These are phyloP conservation scores for Tulasnella calospora DNA, from an alignment of 768 basidiomycete genomes.

Conservation along the genomic window DNA sequence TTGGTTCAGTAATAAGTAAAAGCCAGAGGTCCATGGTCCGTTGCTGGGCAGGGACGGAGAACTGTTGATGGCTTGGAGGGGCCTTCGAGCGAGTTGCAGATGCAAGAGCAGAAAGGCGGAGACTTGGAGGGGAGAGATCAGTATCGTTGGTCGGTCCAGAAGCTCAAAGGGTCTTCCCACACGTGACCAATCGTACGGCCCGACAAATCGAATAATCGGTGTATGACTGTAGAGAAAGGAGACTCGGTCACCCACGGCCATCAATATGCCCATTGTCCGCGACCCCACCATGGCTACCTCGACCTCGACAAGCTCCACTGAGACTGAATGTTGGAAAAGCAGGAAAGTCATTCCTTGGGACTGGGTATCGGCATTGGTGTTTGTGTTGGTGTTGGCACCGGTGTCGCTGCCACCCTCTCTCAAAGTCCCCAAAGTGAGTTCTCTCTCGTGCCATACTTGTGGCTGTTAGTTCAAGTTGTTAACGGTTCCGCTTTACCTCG, in stretches of 20 bases:
- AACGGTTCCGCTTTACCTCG: not conserved
- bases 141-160: not conserved
- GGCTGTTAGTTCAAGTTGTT: not conserved
- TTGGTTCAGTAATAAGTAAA: constrained; percentile 20
- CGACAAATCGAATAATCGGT: too few relatives aligned
- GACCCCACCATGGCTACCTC: too few relatives aligned
- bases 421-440: not conserved
- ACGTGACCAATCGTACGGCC: not conserved
- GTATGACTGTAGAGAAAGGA: too few relatives aligned
- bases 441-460: not conserved
- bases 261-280: too few relatives aligned
- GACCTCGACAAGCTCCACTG: not conserved
- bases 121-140: not conserved
- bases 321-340: not conserved
- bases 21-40: constrained; percentile 22
- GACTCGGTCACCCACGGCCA: too few relatives aligned
- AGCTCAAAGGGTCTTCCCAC: not conserved
- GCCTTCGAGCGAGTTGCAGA: not conserved
- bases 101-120: not conserved
- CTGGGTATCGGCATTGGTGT: not conserved
- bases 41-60: not conserved
- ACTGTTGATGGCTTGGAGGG: not conserved
- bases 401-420: not conserved
- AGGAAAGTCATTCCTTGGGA: not conserved
- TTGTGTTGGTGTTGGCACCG: not conserved